These are phyloP conservation scores for Capronia epimyces DNA, from an alignment of 2,329 filamentous ascomycete species.

Conservation along the genomic window DNA sequence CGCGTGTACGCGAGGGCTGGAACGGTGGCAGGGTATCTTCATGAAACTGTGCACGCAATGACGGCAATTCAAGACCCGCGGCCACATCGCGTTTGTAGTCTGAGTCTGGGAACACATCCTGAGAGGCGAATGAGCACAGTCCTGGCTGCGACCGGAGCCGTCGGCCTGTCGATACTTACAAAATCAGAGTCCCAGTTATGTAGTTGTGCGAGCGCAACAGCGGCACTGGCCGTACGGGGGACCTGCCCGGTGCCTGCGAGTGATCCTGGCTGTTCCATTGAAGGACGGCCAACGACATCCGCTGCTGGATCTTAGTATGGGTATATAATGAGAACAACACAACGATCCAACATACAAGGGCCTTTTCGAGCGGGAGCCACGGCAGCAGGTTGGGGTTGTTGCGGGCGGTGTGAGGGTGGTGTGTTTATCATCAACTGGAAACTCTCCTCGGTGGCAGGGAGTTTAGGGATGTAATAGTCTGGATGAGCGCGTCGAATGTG, in stretches of 20 bases:
- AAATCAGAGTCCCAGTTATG: conserved; percentile 75
- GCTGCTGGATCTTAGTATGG: conserved; percentile 34
- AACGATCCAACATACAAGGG: conserved; percentile 28
- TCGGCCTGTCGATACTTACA: conserved; percentile 47
- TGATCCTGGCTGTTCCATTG: conserved; percentile 62
- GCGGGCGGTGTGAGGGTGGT: conserved; percentile 67
- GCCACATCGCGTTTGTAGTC: conserved; percentile 58
- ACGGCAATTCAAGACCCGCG: conserved; percentile 64
- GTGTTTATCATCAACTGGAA: conserved; percentile 94
- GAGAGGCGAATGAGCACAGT: conserved; percentile 27
- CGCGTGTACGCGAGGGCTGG: conserved; percentile 58
- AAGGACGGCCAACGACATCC: conserved; percentile 58
- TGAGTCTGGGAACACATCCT: conserved; percentile 68
- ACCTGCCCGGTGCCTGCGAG: conserved; percentile 69
- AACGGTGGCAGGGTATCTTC: conserved; percentile 67
- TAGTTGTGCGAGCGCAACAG: conserved; percentile 80
- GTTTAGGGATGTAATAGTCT: conserved; percentile 94
- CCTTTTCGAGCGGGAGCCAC: conserved; percentile 23
- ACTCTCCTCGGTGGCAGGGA: conserved; percentile 96
- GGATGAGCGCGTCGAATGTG: conserved; percentile 96
- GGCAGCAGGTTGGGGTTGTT: conserved; percentile 42
- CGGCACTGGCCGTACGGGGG: conserved; percentile 68
- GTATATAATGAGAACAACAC: conserved; percentile 25
- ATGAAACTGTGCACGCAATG: conserved; percentile 62
- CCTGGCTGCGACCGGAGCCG: conserved; percentile 7